Conservation (phyloP, 306 rosid genomes). For the Vigna radiata region DNA sequence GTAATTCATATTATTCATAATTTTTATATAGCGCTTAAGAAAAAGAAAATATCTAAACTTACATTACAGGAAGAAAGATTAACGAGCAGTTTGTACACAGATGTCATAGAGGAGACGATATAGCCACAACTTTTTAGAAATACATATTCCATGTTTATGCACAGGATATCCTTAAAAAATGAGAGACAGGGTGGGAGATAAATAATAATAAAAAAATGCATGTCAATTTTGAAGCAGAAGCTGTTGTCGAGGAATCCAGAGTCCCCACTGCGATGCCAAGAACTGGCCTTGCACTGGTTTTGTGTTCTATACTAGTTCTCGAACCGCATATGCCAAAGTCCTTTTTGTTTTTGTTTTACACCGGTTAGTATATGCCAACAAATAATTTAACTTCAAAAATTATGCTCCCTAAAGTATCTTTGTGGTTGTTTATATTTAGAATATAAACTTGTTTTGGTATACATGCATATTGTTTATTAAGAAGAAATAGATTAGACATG, state of each 20-base stretch:
- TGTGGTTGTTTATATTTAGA: background rate
- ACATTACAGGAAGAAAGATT: background rate
- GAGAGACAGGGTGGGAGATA: constrained; percentile 9
- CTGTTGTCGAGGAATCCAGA: constrained; percentile 46
- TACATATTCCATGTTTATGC: constrained; percentile 21
- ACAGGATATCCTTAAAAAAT: constrained; percentile 45
- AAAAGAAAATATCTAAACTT: no score
- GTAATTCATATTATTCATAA: no score
- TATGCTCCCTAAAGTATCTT: background rate
- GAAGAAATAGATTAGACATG: background rate
- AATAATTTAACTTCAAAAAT: constrained; percentile 33
- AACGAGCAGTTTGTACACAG: background rate
- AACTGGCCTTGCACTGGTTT: constrained; percentile 48
- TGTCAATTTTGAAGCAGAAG: constrained; percentile 33
- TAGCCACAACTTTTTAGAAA: constrained; percentile 19
- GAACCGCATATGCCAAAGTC: constrained; percentile 45
- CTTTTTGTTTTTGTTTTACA: constrained; percentile 17
- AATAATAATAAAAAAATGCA: background rate
- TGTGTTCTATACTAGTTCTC: constrained; percentile 29
- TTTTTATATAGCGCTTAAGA: no score
- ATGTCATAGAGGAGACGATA: constrained; percentile 11
- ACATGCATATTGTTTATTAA: background rate
- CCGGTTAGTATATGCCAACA: constrained; percentile 41
- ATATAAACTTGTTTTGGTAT: constrained; percentile 5
- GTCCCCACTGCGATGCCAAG: constrained; percentile 58